A percentile compares a stretch with the other conserved stretches of the same genome.
Conservation (phyloP, 345 rosid species). For the Arabidopsis suecica region DNA sequence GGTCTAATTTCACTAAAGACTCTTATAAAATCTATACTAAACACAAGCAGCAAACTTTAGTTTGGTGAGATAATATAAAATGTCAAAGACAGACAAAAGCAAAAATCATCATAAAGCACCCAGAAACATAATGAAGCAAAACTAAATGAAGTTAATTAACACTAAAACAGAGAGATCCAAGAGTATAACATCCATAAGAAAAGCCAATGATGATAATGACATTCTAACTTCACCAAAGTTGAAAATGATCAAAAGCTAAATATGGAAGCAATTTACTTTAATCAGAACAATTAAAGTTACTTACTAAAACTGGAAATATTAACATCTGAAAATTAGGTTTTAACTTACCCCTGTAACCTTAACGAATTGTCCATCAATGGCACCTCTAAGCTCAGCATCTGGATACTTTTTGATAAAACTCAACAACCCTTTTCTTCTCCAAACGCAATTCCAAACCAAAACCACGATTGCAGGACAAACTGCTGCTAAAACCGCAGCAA, state of each 20-base stretch:
- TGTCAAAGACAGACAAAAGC: constrained; percentile 2
- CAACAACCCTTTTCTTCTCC: constrained; percentile 77
- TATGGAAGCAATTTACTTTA: constrained; percentile 1
- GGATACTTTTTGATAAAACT: constrained; percentile 69
- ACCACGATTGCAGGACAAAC: constrained; percentile 59
- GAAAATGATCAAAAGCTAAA: not conserved
- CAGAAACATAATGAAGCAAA: constrained; percentile 10
- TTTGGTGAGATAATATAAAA: not conserved
- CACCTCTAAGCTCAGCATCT: constrained; percentile 91
- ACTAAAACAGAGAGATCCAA: constrained; percentile 32
- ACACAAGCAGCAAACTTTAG: constrained; percentile 8
- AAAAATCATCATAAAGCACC: constrained; percentile 21
- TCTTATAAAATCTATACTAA: not conserved
- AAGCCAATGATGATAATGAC: constrained; percentile 27
- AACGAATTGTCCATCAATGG: constrained; percentile 88
- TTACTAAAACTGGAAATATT: constrained; percentile 20
- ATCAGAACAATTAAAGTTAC: constrained; percentile 15
- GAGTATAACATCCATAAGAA: constrained; percentile 13
- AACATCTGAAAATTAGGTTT: constrained; percentile 16
- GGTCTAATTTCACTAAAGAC: constrained; percentile 5
- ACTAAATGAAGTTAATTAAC: constrained; percentile 9
- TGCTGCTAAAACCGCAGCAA: constrained; percentile 66
- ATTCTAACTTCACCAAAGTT: constrained; percentile 7
- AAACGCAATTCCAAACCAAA: constrained; percentile 67
- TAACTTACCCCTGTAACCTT: constrained; percentile 89